Base-by-base conservation (phyloP, 192 early-diverging fungal genomes). In the Coemansia asiatica region DNA sequence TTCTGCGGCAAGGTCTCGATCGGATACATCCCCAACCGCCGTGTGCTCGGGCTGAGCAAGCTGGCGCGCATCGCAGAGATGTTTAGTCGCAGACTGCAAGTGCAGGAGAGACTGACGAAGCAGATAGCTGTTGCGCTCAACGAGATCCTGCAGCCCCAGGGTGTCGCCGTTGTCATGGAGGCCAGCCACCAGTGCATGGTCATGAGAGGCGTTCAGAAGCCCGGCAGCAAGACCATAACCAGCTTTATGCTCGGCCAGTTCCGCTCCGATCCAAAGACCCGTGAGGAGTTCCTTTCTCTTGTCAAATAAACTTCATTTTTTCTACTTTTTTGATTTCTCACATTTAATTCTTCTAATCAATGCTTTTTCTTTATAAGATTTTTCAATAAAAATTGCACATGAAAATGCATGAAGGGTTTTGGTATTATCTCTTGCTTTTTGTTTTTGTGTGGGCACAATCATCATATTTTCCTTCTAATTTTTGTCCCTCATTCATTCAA, bases 31-130 rank as follows among this genome's bases (percentile, higher is more conserved):
- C 95, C 97, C 15, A 93, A 96, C 73, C 86, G 91, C 48, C 88
- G 92, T 47, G 97, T 99, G 13, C 84, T 99, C 36, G 97, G 97
- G 23, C 83, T 99, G 44, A 91, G 89, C 82, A 99, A 99, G 75
- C 85, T 99, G 66, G 97, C 97, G 22, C 89, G 97, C 25, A 92
- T 99, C 64, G 95, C 97, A 19, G 97, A 99, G 76, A 96, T 98
- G 95, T 95, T 99, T 75, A 88, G 89, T 54, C 89, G 95, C 61
- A 83, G 97, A 54, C 83, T 99, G 57, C 96, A 98, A 83, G 91
- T 98, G 5, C 97, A 99, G 83, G 97, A 99, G 68, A 88, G 97
- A 13, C 79, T 99, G 60, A 99, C 97, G 23, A 98, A 98, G 84
- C 97, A 99, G 72, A 89, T 99, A 51, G 95, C 96, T 2, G 83